A percentile compares a stretch with the other conserved stretches of the same genome.
Evolutionary conservation across 345 rosid species (phyloP).

Genomic region (Lepidium sativum): DNA sequence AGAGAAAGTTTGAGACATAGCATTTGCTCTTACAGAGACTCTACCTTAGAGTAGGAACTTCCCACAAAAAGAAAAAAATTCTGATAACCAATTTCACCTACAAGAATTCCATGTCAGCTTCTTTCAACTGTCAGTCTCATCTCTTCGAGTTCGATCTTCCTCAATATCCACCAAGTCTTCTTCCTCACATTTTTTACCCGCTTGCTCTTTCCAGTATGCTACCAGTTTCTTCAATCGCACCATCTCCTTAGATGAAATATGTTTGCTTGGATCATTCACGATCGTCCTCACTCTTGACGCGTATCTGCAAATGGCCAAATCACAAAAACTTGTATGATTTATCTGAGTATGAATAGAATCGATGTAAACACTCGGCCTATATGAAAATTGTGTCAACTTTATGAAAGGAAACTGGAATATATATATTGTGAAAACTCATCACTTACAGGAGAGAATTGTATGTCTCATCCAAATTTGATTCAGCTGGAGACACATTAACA

Average conservation of each 20-base stretch:
- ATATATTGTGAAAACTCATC: neutral
- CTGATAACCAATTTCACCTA: constrained; percentile 8
- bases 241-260: constrained; percentile 78
- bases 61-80: constrained; percentile 4
- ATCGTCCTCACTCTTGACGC: constrained; percentile 91
- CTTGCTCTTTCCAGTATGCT: constrained; percentile 87
- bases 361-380: neutral
- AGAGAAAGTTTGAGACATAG: constrained; percentile 5
- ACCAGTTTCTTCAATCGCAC: constrained; percentile 76
- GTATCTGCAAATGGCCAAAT: constrained; percentile 38
- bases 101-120: neutral
- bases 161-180: constrained; percentile 83
- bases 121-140: constrained; percentile 44
- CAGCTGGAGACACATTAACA: constrained; percentile 84
- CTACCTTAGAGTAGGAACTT: neutral
- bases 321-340: neutral
- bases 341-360: neutral
- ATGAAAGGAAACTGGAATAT: neutral
- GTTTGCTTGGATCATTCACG: constrained; percentile 84
- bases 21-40: neutral
- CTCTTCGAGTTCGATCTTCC: constrained; percentile 45
- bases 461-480: constrained; percentile 85
- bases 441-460: constrained; percentile 79
- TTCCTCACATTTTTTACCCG: constrained; percentile 60
- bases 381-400: neutral